A percentile compares a stretch with the other conserved stretches of the same genome.
Evolutionary conservation across 2,329 filamentous ascomycete genomes (phyloP).

Genomic region (Aphanocladium album): DNA sequence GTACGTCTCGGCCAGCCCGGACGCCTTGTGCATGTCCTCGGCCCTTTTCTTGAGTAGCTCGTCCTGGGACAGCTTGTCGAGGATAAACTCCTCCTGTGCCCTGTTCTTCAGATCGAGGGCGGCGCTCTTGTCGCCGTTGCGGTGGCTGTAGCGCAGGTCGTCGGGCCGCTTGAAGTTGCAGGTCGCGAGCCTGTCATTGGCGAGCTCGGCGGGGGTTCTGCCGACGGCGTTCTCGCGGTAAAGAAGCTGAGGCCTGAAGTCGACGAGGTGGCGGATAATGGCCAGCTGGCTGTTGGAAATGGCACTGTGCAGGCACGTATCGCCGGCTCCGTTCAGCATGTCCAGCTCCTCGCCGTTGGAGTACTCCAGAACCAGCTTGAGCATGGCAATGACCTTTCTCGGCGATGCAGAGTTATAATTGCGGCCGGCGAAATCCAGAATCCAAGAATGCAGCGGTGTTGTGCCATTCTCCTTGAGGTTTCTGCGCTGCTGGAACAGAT

Average conservation of each 20-base stretch:
- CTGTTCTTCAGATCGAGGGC: background rate
- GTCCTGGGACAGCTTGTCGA: slow-evolving; percentile 5
- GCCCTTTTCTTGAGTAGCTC: background rate
- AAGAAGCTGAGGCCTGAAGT: slow-evolving; percentile 53
- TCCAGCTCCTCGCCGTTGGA: slow-evolving; percentile 52
- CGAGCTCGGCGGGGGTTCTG: slow-evolving; percentile 64
- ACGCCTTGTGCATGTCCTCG: slow-evolving; percentile 18
- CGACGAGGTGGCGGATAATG: slow-evolving; percentile 43
- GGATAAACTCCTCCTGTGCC: slow-evolving; percentile 11
- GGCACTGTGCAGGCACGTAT: slow-evolving; percentile 59
- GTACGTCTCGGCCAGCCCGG: slow-evolving; percentile 27
- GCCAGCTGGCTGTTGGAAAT: slow-evolving; percentile 34
- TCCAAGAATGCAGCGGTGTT: slow-evolving; percentile 61
- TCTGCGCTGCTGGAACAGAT: slow-evolving; percentile 56
- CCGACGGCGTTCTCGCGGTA: slow-evolving; percentile 73
- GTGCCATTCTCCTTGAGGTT: slow-evolving; percentile 45
- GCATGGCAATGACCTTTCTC: slow-evolving; percentile 31
- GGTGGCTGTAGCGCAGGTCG: background rate
- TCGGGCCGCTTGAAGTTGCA: slow-evolving; percentile 27
- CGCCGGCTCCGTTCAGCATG: slow-evolving; percentile 58
- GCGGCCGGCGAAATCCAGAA: slow-evolving; percentile 26
- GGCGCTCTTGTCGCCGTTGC: slow-evolving; percentile 3
- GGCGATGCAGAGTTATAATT: slow-evolving; percentile 4
- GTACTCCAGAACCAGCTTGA: slow-evolving; percentile 48
- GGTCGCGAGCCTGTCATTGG: slow-evolving; percentile 48